Evolutionary conservation across 805 yeast species (phyloP).

Genomic region (Candida caryicola): DNA sequence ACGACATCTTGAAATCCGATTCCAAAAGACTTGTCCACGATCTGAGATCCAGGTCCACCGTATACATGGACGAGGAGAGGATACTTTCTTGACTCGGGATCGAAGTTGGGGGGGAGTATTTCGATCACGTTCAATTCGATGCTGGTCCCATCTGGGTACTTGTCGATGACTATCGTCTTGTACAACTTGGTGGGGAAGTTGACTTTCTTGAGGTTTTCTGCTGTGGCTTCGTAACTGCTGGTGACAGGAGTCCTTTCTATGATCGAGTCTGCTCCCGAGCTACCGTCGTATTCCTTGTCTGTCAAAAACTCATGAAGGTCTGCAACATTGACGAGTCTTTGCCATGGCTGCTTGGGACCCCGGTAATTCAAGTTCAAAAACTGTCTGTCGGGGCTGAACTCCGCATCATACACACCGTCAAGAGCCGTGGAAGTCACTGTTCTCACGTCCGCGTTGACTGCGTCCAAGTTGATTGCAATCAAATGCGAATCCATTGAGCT

Average conservation of each 20-base stretch:
- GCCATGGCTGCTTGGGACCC: slow-evolving; percentile 28
- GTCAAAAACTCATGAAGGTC: slow-evolving; percentile 10
- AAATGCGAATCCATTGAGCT: slow-evolving; percentile 16
- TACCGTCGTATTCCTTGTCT: slow-evolving; percentile 1
- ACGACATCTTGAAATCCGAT: slow-evolving; percentile 60
- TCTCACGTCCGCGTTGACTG: slow-evolving; percentile 1
- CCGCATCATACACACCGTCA: slow-evolving; percentile 14
- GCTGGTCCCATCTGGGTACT: slow-evolving; percentile 25
- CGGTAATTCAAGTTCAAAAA: slow-evolving; percentile 17
- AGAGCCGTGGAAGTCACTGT: slow-evolving; percentile 8
- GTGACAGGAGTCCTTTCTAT: slow-evolving; percentile 13
- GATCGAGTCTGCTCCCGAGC: slow-evolving; percentile 9
- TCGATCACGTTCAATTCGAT: slow-evolving; percentile 53
- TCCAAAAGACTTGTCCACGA: slow-evolving; percentile 44
- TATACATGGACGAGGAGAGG: slow-evolving; percentile 69
- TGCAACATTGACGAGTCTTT: slow-evolving; percentile 18
- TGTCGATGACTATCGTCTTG: slow-evolving; percentile 27
- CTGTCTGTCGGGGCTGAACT: slow-evolving; percentile 22
- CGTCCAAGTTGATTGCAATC: slow-evolving; percentile 8
- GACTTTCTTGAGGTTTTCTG: slow-evolving; percentile 24
- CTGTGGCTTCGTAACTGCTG: slow-evolving; percentile 17
- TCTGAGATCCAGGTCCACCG: slow-evolving; percentile 81
- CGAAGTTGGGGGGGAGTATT: slow-evolving; percentile 57
- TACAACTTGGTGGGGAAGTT: slow-evolving; percentile 53
- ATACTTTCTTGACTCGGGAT: slow-evolving; percentile 42